phyloP scores from a whole-genome alignment of 352 stramenopile species.

The Globisporangium takayamanum region DNA sequence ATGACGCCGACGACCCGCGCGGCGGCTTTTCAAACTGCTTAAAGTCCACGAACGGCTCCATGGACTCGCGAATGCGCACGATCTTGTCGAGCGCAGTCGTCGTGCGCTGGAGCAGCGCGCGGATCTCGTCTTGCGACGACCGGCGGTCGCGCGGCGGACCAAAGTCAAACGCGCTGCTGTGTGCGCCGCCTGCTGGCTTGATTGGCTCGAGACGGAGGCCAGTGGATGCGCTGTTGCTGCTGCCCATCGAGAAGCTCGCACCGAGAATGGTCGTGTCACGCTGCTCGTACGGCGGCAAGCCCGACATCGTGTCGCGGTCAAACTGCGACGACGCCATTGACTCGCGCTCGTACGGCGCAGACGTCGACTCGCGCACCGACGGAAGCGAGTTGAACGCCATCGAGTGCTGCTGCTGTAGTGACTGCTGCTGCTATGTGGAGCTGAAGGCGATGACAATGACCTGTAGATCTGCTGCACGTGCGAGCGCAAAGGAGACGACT shows the following conservation, averaged over 20 bases:
- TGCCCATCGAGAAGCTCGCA: conserved; percentile 9
- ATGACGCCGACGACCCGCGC: conserved; percentile 19
- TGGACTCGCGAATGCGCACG: conserved; percentile 77
- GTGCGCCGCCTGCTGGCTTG: conserved; percentile 1
- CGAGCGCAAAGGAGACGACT: too few relatives aligned
- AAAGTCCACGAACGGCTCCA: conserved; percentile 78
- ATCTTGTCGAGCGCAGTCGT: conserved; percentile 73
- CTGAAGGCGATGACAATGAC: too few relatives aligned
- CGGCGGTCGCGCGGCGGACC: conserved; percentile 22
- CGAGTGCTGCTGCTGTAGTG: background rate
- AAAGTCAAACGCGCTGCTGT: conserved; percentile 3
- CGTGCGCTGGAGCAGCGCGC: conserved; percentile 58
- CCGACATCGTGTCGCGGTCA: background rate
- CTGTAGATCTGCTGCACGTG: too few relatives aligned
- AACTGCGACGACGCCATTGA: background rate
- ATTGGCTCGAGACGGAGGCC: conserved; percentile 15
- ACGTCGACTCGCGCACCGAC: conserved; percentile 10
- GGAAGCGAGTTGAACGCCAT: conserved; percentile 11
- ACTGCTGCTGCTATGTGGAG: background rate
- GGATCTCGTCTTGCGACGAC: conserved; percentile 69
- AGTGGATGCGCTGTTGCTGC: background rate
- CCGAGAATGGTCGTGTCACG: conserved; percentile 15
- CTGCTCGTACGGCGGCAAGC: conserved; percentile 6
- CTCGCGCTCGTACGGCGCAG: conserved; percentile 5
- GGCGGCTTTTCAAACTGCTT: conserved; percentile 62